A percentile compares a stretch with the other conserved stretches of the same genome.
Conservation (phyloP, 805 yeast genomes). For the Myxozyma lipomycoides region DNA sequence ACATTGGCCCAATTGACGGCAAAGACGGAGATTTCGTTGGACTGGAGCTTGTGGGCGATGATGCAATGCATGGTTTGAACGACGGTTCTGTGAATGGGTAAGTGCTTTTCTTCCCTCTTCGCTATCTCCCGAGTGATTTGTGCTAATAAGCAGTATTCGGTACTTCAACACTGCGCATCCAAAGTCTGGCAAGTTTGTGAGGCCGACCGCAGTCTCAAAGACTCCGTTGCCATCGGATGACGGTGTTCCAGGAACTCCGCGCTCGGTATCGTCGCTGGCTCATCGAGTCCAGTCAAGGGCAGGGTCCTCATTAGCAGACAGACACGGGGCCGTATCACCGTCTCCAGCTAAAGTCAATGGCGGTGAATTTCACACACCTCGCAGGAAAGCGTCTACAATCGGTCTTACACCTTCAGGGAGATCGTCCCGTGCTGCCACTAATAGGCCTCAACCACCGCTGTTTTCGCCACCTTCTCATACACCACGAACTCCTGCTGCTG, state of each 20-base stretch:
- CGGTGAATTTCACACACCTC: slow-evolving; percentile 13
- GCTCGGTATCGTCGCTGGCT: slow-evolving; percentile 12
- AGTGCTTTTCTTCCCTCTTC: not conserved
- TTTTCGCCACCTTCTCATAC: slow-evolving; percentile 1
- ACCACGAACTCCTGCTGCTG: slow-evolving; percentile 5
- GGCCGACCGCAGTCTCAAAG: slow-evolving; percentile 2
- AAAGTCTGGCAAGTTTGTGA: slow-evolving; percentile 22
- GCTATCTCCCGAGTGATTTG: too few relatives aligned
- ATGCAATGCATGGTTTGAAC: slow-evolving; percentile 68
- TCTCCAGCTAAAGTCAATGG: slow-evolving; percentile 9
- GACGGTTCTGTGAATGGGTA: slow-evolving; percentile 74
- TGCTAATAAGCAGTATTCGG: slow-evolving; percentile 7
- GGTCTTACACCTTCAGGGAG: slow-evolving; percentile 9
- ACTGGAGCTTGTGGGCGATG: slow-evolving; percentile 70
- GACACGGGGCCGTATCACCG: not conserved
- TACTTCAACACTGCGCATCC: slow-evolving; percentile 19
- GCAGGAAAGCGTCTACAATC: slow-evolving; percentile 14
- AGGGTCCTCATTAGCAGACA: slow-evolving; percentile 5
- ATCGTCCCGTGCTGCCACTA: slow-evolving; percentile 10
- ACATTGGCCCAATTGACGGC: slow-evolving; percentile 59
- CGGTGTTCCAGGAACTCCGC: slow-evolving; percentile 8
- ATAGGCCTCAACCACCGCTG: slow-evolving; percentile 4
- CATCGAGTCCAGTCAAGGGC: slow-evolving; percentile 8
- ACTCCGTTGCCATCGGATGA: not conserved
- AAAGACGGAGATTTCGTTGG: slow-evolving; percentile 82